These are phyloP conservation scores for Hsuehochloa calcarea DNA, from an alignment of 176 grass and related monocot species.

Conservation along the genomic window DNA sequence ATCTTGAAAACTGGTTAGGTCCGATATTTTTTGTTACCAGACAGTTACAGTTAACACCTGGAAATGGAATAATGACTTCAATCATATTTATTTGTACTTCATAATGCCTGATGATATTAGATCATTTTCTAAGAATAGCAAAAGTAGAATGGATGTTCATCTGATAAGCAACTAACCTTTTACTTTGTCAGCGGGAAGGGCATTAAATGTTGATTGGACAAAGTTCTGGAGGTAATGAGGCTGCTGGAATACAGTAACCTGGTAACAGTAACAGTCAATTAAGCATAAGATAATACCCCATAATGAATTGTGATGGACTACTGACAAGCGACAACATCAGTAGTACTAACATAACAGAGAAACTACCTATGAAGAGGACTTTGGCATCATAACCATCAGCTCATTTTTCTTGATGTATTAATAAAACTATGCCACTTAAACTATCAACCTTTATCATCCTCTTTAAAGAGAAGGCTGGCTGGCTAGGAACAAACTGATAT, in stretches of 20 bases:
- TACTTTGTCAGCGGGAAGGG: constrained; percentile 79
- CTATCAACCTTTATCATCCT: neutral
- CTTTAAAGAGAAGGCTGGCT: neutral
- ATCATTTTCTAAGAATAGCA: neutral
- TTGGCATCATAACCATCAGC: neutral
- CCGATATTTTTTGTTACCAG: neutral
- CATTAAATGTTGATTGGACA: constrained; percentile 94
- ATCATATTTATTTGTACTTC: neutral
- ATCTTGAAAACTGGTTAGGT: neutral
- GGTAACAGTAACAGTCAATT: constrained; percentile 32
- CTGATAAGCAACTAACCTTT: constrained; percentile 59
- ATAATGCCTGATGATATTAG: neutral
- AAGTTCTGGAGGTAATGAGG: constrained; percentile 94
- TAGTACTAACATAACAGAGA: neutral
- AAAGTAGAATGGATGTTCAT: constrained; percentile 5
- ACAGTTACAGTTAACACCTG: neutral
- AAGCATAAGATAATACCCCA: constrained; percentile 14
- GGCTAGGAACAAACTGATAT: neutral
- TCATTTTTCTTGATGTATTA: neutral
- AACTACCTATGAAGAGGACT: neutral
- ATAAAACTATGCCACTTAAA: neutral
- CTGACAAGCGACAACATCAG: neutral
- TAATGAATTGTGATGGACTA: neutral
- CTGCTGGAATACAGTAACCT: constrained; percentile 95
- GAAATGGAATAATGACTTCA: neutral